Conservation (phyloP, 2,329 filamentous ascomycete genomes). For the Dactylellina drechsleri region DNA sequence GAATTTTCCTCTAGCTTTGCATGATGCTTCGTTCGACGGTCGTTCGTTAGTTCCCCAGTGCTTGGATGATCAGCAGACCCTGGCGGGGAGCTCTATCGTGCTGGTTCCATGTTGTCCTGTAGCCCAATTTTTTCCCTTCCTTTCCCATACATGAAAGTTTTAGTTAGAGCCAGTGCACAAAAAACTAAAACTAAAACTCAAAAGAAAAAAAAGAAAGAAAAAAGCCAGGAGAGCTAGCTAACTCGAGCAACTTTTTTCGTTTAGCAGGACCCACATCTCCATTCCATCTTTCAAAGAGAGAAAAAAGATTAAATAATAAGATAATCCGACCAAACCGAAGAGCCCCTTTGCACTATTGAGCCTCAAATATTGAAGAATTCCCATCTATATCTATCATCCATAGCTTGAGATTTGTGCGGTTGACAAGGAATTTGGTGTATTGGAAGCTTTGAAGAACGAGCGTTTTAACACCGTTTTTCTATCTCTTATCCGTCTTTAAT, state of each 20-base stretch:
- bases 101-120: not conserved
- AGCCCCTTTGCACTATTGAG: conserved; percentile 39
- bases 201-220: conserved; percentile 1
- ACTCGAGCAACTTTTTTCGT: conserved; percentile 52
- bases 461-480: not conserved
- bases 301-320: conserved; percentile 11
- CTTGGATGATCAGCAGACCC: conserved; percentile 54
- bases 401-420: too few relatives aligned
- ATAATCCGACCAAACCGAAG: conserved; percentile 5
- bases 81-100: conserved; percentile 46
- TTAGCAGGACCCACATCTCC: conserved; percentile 55
- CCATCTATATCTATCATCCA: not conserved
- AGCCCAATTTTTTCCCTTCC: conserved; percentile 9
- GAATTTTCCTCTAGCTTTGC: conserved; percentile 13
- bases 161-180: conserved; percentile 27
- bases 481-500: conserved; percentile 11
- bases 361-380: conserved; percentile 15
- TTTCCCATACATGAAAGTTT: conserved; percentile 29
- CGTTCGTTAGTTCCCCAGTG: conserved; percentile 25
- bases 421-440: not conserved
- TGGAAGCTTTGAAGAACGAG: conserved; percentile 18
- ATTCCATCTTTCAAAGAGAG: conserved; percentile 27
- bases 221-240: conserved; percentile 35
- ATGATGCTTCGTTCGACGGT: conserved; percentile 25
- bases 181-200: too few relatives aligned